phyloP scores from a whole-genome alignment of 1,284 basidiomycete species.

The Cutaneotrichosporon mucoides region DNA sequence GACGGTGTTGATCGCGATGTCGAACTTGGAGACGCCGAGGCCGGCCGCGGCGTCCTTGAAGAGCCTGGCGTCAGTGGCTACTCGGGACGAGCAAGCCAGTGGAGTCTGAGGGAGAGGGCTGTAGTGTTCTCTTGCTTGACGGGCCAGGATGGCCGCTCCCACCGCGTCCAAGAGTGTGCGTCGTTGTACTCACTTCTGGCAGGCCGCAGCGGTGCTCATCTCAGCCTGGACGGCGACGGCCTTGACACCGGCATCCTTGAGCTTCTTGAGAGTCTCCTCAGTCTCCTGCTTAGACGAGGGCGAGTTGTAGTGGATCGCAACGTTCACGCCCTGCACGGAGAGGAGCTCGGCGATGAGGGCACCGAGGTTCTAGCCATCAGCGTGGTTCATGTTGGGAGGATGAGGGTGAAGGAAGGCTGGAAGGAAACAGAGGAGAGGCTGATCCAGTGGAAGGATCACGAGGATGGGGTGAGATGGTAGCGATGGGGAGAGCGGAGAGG shows the following conservation, averaged over 20 bases:
- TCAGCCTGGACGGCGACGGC: conserved; percentile 17
- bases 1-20: conserved; percentile 29
- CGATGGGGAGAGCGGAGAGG: too few species aligned
- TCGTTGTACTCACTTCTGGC: conserved; percentile 7
- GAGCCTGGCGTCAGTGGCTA: conserved; percentile 9
- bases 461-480: too few species aligned
- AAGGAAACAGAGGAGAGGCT: too few species aligned
- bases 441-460: too few species aligned
- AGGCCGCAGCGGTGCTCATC: conserved; percentile 6
- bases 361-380: conserved; percentile 18
- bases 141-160: too few species aligned
- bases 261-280: conserved; percentile 15
- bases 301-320: conserved; percentile 25
- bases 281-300: conserved; percentile 14
- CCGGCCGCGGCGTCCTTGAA: conserved; percentile 15
- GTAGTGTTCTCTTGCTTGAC: too few species aligned
- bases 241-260: conserved; percentile 14
- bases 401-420: too few species aligned
- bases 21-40: conserved; percentile 15
- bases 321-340: conserved; percentile 20
- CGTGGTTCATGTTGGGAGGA: too few species aligned
- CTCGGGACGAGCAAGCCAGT: background rate
- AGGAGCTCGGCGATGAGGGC: conserved; percentile 21
- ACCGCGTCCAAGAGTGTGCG: too few species aligned
- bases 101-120: too few species aligned